Percentiles rank a stretch among this genome's conserved stretches.
These are phyloP conservation scores for Mycoemilia scoparia DNA, from an alignment of 192 early-diverging fungal species.

Conservation along the genomic window DNA sequence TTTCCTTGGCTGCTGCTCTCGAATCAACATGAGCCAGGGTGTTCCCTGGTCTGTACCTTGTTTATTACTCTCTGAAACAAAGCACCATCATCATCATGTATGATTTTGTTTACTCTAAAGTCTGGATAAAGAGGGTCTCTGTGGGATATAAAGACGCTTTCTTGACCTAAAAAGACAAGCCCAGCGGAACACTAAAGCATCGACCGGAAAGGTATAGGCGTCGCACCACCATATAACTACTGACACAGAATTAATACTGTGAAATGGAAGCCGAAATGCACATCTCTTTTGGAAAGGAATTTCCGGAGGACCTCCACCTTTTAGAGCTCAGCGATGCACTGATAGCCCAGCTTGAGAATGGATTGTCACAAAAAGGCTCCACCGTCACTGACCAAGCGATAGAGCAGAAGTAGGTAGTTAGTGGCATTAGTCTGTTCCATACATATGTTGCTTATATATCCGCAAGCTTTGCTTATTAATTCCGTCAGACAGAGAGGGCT, in stretches of 20 bases:
- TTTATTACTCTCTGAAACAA: too few relatives aligned
- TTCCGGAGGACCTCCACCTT: constrained; percentile 19
- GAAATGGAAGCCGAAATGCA: not conserved
- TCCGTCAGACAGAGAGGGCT: too few relatives aligned
- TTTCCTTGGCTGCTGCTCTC: too few relatives aligned
- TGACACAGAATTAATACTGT: constrained; percentile 1
- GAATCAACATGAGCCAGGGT: too few relatives aligned
- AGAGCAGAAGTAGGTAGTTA: too few relatives aligned
- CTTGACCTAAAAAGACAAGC: not conserved
- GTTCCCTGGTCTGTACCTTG: too few relatives aligned
- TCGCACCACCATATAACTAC: not conserved
- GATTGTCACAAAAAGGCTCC: too few relatives aligned
- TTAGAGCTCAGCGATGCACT: constrained; percentile 18
- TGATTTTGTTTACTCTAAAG: too few relatives aligned
- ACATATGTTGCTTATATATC: too few relatives aligned
- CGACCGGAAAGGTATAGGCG: not conserved
- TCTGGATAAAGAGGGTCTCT: not conserved
- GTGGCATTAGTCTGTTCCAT: too few relatives aligned
- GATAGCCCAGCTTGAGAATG: constrained; percentile 14
- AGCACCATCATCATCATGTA: too few relatives aligned
- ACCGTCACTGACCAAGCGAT: not conserved
- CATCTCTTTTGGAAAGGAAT: constrained; percentile 19
- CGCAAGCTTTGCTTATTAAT: too few relatives aligned
- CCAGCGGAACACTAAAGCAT: not conserved
- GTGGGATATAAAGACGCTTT: constrained; percentile 1